Percentiles rank a stretch among this genome's conserved stretches.
These are phyloP conservation scores for Globisporangium solare DNA, from an alignment of 352 stramenopile species.

Conservation along the genomic window DNA sequence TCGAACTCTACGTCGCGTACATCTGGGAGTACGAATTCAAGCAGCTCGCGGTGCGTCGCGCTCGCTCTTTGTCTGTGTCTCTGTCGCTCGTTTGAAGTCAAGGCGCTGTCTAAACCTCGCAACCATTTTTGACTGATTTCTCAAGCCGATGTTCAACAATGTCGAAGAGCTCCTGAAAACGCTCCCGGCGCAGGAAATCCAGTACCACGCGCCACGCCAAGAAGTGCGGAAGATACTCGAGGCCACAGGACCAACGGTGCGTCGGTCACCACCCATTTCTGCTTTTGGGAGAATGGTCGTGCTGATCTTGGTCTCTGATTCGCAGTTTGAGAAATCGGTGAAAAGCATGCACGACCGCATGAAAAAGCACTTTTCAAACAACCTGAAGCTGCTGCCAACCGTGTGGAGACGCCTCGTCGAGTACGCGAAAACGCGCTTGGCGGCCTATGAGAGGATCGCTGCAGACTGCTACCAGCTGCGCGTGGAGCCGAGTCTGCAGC, in stretches of 20 bases:
- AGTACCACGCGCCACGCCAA: slow-evolving; percentile 60
- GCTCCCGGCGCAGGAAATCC: slow-evolving; percentile 54
- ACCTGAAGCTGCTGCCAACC: slow-evolving; percentile 41
- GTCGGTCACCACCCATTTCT: neutral
- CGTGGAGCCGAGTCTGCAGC: slow-evolving; percentile 41
- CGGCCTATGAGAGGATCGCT: slow-evolving; percentile 43
- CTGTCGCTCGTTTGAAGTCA: neutral
- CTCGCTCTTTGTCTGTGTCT: neutral
- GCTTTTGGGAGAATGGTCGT: neutral
- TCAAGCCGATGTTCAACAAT: slow-evolving; percentile 43
- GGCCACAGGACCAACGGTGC: slow-evolving; percentile 31
- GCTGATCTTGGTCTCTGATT: no score
- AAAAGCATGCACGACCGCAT: slow-evolving; percentile 64
- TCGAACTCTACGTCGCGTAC: slow-evolving; percentile 45
- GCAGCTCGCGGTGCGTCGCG: slow-evolving; percentile 34
- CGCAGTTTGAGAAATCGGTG: slow-evolving; percentile 63
- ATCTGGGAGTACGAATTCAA: slow-evolving; percentile 75
- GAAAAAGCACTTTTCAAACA: slow-evolving; percentile 66
- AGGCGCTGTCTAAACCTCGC: neutral
- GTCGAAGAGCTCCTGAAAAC: slow-evolving; percentile 51
- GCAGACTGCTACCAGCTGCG: slow-evolving; percentile 57
- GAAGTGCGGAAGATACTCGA: slow-evolving; percentile 53
- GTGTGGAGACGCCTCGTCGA: slow-evolving; percentile 53
- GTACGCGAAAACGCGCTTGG: slow-evolving; percentile 32
- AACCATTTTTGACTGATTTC: neutral